A percentile compares a stretch with the other conserved stretches of the same genome.
These are phyloP conservation scores for Pascua guehoae DNA, from an alignment of 1,284 basidiomycete species.

Conservation along the genomic window DNA sequence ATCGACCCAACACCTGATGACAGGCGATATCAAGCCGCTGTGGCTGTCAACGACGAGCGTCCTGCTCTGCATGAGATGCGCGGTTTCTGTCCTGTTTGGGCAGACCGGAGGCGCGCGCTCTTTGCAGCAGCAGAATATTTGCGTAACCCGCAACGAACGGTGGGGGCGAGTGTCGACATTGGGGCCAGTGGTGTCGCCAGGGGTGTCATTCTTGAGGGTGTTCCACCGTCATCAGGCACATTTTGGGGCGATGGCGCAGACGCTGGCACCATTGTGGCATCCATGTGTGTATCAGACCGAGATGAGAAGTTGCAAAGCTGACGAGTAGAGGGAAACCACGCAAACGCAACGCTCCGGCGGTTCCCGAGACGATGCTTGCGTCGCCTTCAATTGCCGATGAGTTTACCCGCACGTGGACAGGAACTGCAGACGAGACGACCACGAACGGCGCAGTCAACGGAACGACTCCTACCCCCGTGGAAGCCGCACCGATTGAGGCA, in stretches of 20 bases:
- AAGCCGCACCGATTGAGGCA: slow-evolving; percentile 23
- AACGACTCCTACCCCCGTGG: slow-evolving; percentile 10
- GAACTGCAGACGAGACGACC: too few relatives aligned
- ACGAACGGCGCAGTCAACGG: not conserved
- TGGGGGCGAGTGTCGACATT: slow-evolving; percentile 39
- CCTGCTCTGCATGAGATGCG: slow-evolving; percentile 21
- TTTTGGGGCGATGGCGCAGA: slow-evolving; percentile 33
- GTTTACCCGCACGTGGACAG: too few relatives aligned
- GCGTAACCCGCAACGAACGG: slow-evolving; percentile 27
- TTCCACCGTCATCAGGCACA: slow-evolving; percentile 15
- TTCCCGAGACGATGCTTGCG: too few relatives aligned
- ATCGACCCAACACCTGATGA: slow-evolving; percentile 19
- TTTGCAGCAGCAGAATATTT: slow-evolving; percentile 33
- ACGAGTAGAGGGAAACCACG: not conserved
- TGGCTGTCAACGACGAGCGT: slow-evolving; percentile 25
- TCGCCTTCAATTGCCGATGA: too few relatives aligned
- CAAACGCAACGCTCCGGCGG: not conserved
- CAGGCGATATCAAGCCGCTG: slow-evolving; percentile 19
- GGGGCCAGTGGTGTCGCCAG: slow-evolving; percentile 37
- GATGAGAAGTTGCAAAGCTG: not conserved
- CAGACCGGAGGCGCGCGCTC: slow-evolving; percentile 31
- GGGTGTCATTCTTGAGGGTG: slow-evolving; percentile 42
- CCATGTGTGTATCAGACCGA: slow-evolving; percentile 25
- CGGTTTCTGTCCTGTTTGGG: slow-evolving; percentile 39
- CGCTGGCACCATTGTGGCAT: slow-evolving; percentile 33